phyloP scores from a whole-genome alignment of 192 early-diverging fungal genomes.

The Piromyces sp. region DNA sequence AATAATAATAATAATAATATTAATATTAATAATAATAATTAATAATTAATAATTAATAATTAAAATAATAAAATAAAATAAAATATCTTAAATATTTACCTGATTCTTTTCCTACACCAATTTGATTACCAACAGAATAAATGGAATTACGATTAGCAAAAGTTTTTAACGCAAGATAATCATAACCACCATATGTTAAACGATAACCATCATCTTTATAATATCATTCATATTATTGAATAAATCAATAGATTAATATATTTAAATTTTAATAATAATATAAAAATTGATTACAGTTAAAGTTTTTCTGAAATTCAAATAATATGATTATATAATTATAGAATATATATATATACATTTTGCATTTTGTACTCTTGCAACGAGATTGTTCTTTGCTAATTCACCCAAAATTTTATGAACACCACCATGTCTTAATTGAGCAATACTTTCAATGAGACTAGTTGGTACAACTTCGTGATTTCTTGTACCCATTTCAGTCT shows the following conservation, averaged over 20 bases:
- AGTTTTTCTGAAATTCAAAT: no score
- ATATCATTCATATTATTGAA: not conserved
- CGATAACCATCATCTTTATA: constrained; percentile 78
- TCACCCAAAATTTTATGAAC: constrained; percentile 67
- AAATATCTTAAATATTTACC: constrained; percentile 8
- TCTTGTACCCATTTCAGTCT: constrained; percentile 88
- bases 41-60: not conserved
- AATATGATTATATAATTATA: no score
- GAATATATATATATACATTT: constrained; percentile 48
- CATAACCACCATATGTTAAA: constrained; percentile 97
- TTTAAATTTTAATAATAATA: no score
- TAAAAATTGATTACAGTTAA: no score
- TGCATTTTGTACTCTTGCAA: constrained; percentile 65
- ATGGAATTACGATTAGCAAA: constrained; percentile 72
- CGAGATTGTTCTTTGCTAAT: constrained; percentile 76
- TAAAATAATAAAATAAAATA: no score
- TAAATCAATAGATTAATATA: not conserved
- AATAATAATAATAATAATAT: no score
- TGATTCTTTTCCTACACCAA: constrained; percentile 98
- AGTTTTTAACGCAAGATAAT: constrained; percentile 90
- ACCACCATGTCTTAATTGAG: constrained; percentile 74
- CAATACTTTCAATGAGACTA: constrained; percentile 79
- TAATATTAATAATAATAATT: not conserved
- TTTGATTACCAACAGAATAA: constrained; percentile 93
- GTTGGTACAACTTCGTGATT: constrained; percentile 98